Percentiles rank a stretch among this genome's conserved stretches.
Conservation (phyloP, 2,329 filamentous ascomycete species). For the Aaosphaeria pasadenensis region DNA sequence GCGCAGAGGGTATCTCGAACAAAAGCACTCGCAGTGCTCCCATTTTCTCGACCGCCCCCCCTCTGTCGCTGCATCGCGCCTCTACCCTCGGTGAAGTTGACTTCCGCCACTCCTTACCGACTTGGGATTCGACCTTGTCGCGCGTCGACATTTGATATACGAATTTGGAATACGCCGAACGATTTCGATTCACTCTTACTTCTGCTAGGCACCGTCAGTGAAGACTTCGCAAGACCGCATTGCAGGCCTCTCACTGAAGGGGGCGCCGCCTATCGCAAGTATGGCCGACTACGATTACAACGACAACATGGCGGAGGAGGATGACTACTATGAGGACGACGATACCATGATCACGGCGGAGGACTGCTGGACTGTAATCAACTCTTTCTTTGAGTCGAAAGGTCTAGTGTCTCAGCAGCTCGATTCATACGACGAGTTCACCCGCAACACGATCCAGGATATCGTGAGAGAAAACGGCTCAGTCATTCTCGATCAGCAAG, state of each 20-base stretch:
- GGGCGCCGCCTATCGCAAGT: not conserved
- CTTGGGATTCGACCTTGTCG: too few species aligned
- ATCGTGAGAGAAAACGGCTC: constrained; percentile 88
- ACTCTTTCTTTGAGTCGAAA: constrained; percentile 93
- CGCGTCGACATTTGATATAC: too few species aligned
- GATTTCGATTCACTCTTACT: too few species aligned
- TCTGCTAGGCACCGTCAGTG: too few species aligned
- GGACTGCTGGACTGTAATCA: constrained; percentile 98
- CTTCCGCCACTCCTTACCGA: too few species aligned
- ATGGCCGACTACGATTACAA: constrained; percentile 61
- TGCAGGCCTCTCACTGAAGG: not conserved
- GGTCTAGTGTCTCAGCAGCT: constrained; percentile 96
- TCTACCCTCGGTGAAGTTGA: too few species aligned
- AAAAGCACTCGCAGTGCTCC: too few species aligned
- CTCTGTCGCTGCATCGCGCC: too few species aligned
- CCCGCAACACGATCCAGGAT: constrained; percentile 88
- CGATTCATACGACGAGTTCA: constrained; percentile 97
- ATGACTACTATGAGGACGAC: constrained; percentile 56
- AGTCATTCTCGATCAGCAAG: constrained; percentile 90
- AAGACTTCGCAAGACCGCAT: too few species aligned
- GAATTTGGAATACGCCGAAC: too few species aligned
- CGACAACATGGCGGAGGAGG: constrained; percentile 54
- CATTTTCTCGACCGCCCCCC: too few species aligned
- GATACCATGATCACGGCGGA: constrained; percentile 81
- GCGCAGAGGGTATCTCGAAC: too few species aligned